These are phyloP conservation scores for Calendula officinalis DNA, from an alignment of 129 eudicot genomes.

Conservation along the genomic window DNA sequence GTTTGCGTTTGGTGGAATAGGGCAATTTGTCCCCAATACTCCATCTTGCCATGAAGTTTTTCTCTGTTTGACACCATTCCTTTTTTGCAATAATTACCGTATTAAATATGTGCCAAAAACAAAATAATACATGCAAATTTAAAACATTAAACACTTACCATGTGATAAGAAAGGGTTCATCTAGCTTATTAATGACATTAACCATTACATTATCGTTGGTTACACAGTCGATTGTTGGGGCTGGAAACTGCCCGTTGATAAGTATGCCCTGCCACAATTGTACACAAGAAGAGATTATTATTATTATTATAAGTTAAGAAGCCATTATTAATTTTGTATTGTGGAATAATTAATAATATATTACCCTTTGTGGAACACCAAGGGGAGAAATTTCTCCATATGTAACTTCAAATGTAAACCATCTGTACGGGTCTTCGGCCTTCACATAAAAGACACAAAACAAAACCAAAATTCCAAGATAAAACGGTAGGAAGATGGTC, in stretches of 20 bases:
- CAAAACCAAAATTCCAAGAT: conserved; percentile 30
- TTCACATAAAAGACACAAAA: conserved; percentile 7
- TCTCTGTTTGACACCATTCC: no score
- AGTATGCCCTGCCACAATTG: background rate
- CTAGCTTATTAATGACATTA: background rate
- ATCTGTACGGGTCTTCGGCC: background rate
- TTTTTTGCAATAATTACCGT: no score
- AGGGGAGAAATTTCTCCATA: background rate
- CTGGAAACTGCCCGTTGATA: background rate
- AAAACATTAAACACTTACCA: background rate
- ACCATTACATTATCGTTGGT: background rate
- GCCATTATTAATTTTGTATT: background rate
- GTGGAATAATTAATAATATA: background rate
- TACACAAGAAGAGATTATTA: background rate
- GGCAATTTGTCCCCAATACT: background rate
- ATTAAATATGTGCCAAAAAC: background rate
- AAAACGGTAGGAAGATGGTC: conserved; percentile 35
- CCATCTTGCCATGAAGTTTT: background rate
- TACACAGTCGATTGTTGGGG: background rate
- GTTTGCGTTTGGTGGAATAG: background rate
- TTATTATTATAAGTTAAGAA: background rate
- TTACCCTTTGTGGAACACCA: background rate
- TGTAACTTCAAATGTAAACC: background rate
- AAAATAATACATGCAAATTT: background rate
- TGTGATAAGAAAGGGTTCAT: background rate